Evolutionary conservation across 768 basidiomycete species (phyloP).

Genomic region (Podaxis sp.): DNA sequence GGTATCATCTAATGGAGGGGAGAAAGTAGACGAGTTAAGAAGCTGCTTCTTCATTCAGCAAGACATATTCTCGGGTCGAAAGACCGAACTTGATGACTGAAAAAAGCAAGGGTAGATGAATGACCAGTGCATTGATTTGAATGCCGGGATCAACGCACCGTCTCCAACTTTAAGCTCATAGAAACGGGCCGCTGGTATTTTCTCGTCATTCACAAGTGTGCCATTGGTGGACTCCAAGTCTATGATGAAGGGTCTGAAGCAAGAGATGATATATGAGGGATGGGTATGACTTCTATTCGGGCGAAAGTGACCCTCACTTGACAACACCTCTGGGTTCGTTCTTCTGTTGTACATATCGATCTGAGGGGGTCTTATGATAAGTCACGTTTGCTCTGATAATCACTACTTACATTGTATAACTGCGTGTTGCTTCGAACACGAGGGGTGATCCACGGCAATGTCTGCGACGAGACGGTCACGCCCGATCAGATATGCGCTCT

Average conservation of each 20-base stretch:
- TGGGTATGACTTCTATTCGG: neutral
- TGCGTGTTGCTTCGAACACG: slow-evolving; percentile 98
- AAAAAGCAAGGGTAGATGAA: slow-evolving; percentile 2
- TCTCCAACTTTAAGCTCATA: slow-evolving; percentile 81
- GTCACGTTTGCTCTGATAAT: slow-evolving; percentile 4
- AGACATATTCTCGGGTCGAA: slow-evolving; percentile 80
- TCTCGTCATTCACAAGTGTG: slow-evolving; percentile 85
- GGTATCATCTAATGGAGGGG: slow-evolving; percentile 1
- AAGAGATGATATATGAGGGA: slow-evolving; percentile 7
- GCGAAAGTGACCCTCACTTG: slow-evolving; percentile 59
- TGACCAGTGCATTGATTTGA: slow-evolving; percentile 1
- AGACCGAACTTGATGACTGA: slow-evolving; percentile 85
- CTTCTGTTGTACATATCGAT: slow-evolving; percentile 81
- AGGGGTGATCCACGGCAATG: slow-evolving; percentile 92
- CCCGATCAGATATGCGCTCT: slow-evolving; percentile 93
- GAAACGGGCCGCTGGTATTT: slow-evolving; percentile 83
- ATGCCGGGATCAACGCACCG: slow-evolving; percentile 46
- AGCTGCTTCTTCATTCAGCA: slow-evolving; percentile 75
- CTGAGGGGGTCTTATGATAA: slow-evolving; percentile 34
- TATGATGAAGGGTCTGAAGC: slow-evolving; percentile 86
- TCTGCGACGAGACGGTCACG: slow-evolving; percentile 85
- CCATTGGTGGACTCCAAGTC: slow-evolving; percentile 99
- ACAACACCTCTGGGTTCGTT: slow-evolving; percentile 84
- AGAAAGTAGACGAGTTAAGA: slow-evolving; percentile 22
- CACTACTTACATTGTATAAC: slow-evolving; percentile 80